phyloP scores from a whole-genome alignment of 78 protist genomes.

The Monosiga brevicollis region DNA sequence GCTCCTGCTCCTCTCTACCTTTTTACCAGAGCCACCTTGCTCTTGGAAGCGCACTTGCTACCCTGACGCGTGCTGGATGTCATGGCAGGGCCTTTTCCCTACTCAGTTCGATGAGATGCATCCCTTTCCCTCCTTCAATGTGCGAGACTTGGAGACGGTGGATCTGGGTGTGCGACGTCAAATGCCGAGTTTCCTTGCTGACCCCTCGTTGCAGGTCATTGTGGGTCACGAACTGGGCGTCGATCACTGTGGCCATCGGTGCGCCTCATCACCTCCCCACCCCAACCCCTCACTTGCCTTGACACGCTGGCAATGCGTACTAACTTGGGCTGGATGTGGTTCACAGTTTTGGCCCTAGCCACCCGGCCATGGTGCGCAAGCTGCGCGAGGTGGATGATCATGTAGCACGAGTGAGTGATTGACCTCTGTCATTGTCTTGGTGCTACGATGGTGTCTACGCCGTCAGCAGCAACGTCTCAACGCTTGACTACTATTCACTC shows the following conservation, averaged over 20 bases:
- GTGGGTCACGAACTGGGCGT: slow-evolving; percentile 89
- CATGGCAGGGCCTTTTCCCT: slow-evolving; percentile 45
- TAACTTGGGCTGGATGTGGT: no score
- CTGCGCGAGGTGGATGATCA: slow-evolving; percentile 21
- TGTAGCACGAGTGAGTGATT: not conserved
- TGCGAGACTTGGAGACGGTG: slow-evolving; percentile 84
- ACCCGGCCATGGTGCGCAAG: slow-evolving; percentile 72
- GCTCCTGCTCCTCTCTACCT: no score
- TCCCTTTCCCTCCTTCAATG: slow-evolving; percentile 82
- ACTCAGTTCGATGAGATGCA: slow-evolving; percentile 22
- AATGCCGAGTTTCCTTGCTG: not conserved
- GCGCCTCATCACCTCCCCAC: no score
- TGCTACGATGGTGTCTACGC: not conserved
- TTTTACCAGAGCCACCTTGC: not conserved
- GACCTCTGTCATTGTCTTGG: no score
- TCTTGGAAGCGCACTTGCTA: not conserved
- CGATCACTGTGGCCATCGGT: slow-evolving; percentile 90
- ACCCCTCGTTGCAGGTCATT: not conserved
- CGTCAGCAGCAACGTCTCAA: not conserved
- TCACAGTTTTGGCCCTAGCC: slow-evolving; percentile 50
- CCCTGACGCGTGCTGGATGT: not conserved
- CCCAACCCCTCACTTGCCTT: no score
- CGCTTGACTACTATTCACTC: not conserved
- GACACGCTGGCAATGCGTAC: no score
- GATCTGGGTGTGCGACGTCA: slow-evolving; percentile 61